Base-by-base conservation (phyloP, 495 filamentous ascomycete genomes). In the Podospora bellae-mahoneyi region DNA sequence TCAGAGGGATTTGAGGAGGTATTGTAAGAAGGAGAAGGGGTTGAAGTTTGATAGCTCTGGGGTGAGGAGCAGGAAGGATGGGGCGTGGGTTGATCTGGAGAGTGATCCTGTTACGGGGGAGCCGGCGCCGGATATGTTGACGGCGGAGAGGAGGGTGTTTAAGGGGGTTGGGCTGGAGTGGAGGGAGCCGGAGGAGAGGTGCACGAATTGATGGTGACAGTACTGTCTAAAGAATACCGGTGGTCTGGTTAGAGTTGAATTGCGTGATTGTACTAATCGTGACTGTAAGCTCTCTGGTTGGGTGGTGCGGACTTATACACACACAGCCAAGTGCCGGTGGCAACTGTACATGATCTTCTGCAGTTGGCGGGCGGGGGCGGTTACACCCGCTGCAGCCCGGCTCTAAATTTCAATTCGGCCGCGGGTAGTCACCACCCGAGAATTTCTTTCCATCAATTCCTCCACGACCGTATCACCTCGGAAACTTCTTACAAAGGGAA, bases 41-140 rank as follows among this genome's bases (percentile, higher is more conserved):
- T 90, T 91, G 84, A 96, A 94, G 77, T 97, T 99, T 76, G 92
- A 97, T 74, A 93, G 90, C 39, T 96, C 91, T 73, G 96, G 96
- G 0, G 84, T 98, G 2, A 83, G 93, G 64, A 88, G 87, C 74
- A 80, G 89, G 26, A 75, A 60, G 23, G 86, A 87, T 58, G 91
- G 91, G 5, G 79, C 82, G 18, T 86, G 88, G 78, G 84, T 96
- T 0, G 89, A 92, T 67, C 69, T 86, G 56, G 83, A 85, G 76
- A 77, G 81, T 58, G 82, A 63, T 23, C 81, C 9, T 69, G 66
- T 0, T 67, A 78, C 10, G 79, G 80, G 61, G 72, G 34, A 71
- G 63, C 80, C 69, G 71, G 83, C 69, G 78, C 86, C 71, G 65
- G 79, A 81, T 82, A 85, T 73, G 87, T 78, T 88, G 77, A 88